Percentiles rank a stretch among this genome's conserved stretches.
phyloP scores from a whole-genome alignment of 345 rosid species.

The Punica granatum region DNA sequence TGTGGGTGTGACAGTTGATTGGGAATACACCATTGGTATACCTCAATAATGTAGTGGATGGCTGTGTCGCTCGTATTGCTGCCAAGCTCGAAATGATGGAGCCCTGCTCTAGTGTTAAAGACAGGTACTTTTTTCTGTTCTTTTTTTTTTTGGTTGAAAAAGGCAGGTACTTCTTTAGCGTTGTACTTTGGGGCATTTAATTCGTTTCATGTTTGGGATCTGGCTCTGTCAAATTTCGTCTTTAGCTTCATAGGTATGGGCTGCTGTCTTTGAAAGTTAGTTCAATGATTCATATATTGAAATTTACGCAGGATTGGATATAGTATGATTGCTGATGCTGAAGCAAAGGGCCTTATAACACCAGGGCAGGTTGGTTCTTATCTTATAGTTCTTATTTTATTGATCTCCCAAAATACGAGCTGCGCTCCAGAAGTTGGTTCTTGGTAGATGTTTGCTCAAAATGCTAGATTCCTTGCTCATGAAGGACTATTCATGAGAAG shows the following conservation, averaged over 20 bases:
- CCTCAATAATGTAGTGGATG: constrained; percentile 62
- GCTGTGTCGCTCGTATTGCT: constrained; percentile 69
- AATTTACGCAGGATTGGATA: constrained; percentile 62
- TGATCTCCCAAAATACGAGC: not conserved
- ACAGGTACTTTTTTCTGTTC: constrained; percentile 47
- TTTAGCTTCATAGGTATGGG: not conserved
- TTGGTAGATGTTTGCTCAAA: not conserved
- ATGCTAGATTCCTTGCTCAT: not conserved
- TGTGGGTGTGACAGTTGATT: constrained; percentile 38
- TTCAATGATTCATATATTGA: not conserved
- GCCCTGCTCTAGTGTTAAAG: constrained; percentile 78
- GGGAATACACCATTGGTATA: constrained; percentile 84
- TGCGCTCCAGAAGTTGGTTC: not conserved
- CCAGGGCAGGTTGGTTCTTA: constrained; percentile 55
- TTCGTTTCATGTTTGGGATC: not conserved
- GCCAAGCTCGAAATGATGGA: constrained; percentile 82
- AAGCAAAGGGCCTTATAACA: constrained; percentile 58
- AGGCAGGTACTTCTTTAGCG: constrained; percentile 43
- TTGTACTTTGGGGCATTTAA: not conserved
- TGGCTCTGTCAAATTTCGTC: not conserved
- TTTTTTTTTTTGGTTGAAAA: too few relatives aligned
- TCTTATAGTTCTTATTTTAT: not conserved
- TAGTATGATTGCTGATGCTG: constrained; percentile 88
- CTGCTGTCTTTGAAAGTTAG: not conserved
- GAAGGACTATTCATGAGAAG: not conserved